Evolutionary conservation across 352 stramenopile genomes (phyloP).

Genomic region (Halophytophthora batemanensis): DNA sequence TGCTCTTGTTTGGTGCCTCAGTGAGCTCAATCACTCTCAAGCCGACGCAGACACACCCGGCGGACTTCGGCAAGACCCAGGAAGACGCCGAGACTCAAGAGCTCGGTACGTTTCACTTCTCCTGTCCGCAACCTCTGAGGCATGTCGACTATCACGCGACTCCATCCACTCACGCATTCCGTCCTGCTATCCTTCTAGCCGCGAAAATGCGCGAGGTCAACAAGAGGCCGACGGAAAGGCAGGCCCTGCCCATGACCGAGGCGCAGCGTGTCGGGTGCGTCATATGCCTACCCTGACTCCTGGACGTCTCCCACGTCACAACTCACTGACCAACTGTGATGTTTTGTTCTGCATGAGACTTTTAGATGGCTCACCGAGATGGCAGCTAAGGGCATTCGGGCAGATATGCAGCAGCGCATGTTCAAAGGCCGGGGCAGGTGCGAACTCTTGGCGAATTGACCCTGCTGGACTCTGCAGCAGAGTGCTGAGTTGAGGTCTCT

Average conservation of each 20-base stretch:
- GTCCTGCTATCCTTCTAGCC: constrained; percentile 10
- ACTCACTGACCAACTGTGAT: no score
- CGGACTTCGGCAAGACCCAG: constrained; percentile 60
- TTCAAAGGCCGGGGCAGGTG: constrained; percentile 80
- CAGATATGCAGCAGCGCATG: constrained; percentile 78
- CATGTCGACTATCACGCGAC: background rate
- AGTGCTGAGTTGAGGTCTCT: constrained; percentile 8
- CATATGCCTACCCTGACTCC: background rate
- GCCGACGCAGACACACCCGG: constrained; percentile 68
- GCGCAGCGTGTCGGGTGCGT: constrained; percentile 65
- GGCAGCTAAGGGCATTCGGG: constrained; percentile 58
- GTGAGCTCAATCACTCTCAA: constrained; percentile 78
- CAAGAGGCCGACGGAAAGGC: constrained; percentile 68
- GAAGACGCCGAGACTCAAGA: constrained; percentile 51
- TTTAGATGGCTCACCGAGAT: constrained; percentile 72
- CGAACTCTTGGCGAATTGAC: constrained; percentile 2
- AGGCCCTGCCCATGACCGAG: constrained; percentile 67
- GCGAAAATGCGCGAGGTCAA: constrained; percentile 61
- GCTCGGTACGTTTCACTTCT: constrained; percentile 31
- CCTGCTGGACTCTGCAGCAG: constrained; percentile 5
- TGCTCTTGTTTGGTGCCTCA: constrained; percentile 12
- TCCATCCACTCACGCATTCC: background rate
- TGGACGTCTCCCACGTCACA: background rate
- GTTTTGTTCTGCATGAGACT: background rate
- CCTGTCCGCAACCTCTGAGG: background rate